Evolutionary conservation across 208 protist species (phyloP).

Genomic region (Borovskyia barvae): DNA sequence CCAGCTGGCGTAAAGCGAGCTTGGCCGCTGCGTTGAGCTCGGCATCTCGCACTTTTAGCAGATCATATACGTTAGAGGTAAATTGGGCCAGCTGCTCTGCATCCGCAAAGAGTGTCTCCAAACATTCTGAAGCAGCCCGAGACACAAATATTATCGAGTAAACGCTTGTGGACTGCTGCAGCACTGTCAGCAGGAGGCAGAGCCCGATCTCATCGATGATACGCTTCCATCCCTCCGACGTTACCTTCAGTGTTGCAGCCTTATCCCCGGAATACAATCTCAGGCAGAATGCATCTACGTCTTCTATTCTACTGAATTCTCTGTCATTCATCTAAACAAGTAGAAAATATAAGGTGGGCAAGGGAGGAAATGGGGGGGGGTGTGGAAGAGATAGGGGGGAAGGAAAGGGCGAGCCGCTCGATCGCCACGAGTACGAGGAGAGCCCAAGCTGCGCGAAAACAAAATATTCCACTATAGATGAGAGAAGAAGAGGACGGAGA

Average conservation of each 20-base stretch:
- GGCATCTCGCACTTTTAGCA: conserved; percentile 12
- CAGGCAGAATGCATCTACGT: conserved; percentile 35
- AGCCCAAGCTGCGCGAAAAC: no score
- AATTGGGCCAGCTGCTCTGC: conserved; percentile 28
- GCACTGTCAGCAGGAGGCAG: conserved; percentile 18
- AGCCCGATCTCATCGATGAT: conserved; percentile 26
- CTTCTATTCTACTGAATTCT: conserved; percentile 40
- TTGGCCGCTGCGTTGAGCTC: conserved; percentile 22
- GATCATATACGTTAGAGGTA: conserved; percentile 16
- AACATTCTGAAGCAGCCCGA: conserved; percentile 33
- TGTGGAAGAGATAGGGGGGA: no score
- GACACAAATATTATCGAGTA: conserved; percentile 65
- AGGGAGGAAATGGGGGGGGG: no score
- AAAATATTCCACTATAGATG: no score
- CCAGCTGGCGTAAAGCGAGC: conserved; percentile 23
- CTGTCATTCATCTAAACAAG: conserved; percentile 48
- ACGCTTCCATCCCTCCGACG: conserved; percentile 19
- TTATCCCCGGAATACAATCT: conserved; percentile 40
- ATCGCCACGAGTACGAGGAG: no score
- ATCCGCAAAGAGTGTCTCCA: conserved; percentile 28
- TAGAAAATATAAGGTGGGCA: no score
- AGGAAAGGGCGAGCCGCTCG: conserved; percentile 14
- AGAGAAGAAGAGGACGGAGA: no score
- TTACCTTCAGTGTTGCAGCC: conserved; percentile 25
- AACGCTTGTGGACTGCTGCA: conserved; percentile 33